phyloP scores from a whole-genome alignment of 2,329 filamentous ascomycete species.

The Cladosporium sp. region DNA sequence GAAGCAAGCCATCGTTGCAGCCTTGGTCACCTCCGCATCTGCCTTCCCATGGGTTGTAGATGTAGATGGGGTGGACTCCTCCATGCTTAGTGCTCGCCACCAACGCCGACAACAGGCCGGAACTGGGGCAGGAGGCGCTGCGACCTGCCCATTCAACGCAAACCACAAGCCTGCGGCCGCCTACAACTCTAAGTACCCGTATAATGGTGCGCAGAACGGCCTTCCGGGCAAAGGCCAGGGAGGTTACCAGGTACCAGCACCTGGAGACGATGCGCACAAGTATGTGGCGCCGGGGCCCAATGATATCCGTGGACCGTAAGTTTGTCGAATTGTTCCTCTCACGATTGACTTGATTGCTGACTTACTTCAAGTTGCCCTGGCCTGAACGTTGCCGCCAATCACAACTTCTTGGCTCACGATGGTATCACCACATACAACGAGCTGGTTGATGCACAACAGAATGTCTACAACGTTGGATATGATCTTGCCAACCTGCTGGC shows the following conservation, averaged over 20 bases:
- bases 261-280: constrained; percentile 36
- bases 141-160: constrained; percentile 36
- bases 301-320: constrained; percentile 37
- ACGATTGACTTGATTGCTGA: neutral
- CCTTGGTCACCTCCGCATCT: constrained; percentile 24
- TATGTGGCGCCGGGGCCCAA: constrained; percentile 34
- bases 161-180: constrained; percentile 36
- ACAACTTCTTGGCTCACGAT: constrained; percentile 41
- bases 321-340: constrained; percentile 14
- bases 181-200: constrained; percentile 35
- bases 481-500: constrained; percentile 40
- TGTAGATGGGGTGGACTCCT: constrained; percentile 35
- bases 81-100: constrained; percentile 22
- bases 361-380: constrained; percentile 35
- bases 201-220: constrained; percentile 42
- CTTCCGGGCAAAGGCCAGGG: constrained; percentile 38
- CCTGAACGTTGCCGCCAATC: constrained; percentile 41
- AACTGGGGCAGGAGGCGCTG: constrained; percentile 24
- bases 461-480: constrained; percentile 43
- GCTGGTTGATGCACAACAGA: constrained; percentile 44
- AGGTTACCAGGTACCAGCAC: constrained; percentile 42
- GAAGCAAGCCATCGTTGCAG: constrained; percentile 23
- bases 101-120: constrained; percentile 31
- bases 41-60: constrained; percentile 39
- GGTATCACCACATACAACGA: constrained; percentile 41